Evolutionary conservation across 1,284 basidiomycete species (phyloP).

Genomic region (Agroathelia rolfsii): DNA sequence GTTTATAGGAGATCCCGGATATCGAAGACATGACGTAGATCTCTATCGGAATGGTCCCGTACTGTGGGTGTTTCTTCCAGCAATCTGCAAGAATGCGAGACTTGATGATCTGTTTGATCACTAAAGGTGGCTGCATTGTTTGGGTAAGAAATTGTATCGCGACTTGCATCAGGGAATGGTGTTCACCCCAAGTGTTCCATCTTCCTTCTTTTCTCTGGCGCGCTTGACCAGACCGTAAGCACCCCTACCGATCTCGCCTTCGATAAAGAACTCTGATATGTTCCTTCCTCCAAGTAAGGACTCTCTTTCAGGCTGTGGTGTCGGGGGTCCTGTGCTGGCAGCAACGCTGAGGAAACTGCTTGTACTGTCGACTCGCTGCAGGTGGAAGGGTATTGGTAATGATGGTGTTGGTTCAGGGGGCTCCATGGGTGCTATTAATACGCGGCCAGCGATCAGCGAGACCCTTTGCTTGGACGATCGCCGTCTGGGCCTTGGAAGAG

Average conservation of each 20-base stretch:
- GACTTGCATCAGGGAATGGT: too few species aligned
- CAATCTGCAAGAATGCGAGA: constrained; percentile 97
- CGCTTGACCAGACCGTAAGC: constrained; percentile 95
- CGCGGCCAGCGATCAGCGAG: constrained; percentile 69
- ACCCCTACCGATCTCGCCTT: constrained; percentile 87
- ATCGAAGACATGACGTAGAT: constrained; percentile 95
- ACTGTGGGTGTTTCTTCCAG: constrained; percentile 93
- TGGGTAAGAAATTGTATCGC: too few species aligned
- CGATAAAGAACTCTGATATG: constrained; percentile 74
- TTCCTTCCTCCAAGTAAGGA: constrained; percentile 48
- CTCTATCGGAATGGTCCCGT: constrained; percentile 97
- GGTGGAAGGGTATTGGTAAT: constrained; percentile 46
- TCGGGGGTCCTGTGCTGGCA: constrained; percentile 51
- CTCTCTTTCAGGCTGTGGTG: constrained; percentile 39
- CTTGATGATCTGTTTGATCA: constrained; percentile 99
- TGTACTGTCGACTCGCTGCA: constrained; percentile 50
- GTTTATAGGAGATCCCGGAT: constrained; percentile 64
- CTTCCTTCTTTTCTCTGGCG: constrained; percentile 67
- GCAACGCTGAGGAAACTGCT: constrained; percentile 52
- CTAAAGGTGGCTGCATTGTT: constrained; percentile 49
- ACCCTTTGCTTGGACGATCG: constrained; percentile 75
- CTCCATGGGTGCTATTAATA: constrained; percentile 63
- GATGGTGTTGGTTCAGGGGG: constrained; percentile 51
- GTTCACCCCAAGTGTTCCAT: constrained; percentile 78
- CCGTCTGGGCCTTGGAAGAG: constrained; percentile 52